Evolutionary conservation across 108 stramenopile species (phyloP), one percentile per base, ranked within the genome.

Genomic region (Pseudonitzschia multistriata): DNA sequence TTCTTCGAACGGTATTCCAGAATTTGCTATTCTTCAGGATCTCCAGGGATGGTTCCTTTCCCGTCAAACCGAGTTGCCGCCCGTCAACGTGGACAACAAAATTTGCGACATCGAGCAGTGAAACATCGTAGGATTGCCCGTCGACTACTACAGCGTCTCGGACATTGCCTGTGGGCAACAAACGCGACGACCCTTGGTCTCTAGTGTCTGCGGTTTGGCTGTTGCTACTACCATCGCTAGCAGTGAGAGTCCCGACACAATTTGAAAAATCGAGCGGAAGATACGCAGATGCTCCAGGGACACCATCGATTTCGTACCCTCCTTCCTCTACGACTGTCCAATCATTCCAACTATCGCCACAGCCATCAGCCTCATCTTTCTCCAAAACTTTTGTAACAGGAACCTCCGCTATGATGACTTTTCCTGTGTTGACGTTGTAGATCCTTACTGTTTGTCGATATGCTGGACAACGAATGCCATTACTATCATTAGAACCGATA

Each of bases 201-300:
- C n/a, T n/a, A n/a, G n/a, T n/a, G n/a, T n/a, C n/a, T n/a, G n/a
- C n/a, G n/a, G n/a, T n/a, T n/a, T n/a, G n/a, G n/a, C n/a, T n/a
- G 0, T n/a, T 22, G 22, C 8, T 19, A 53, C 24, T 53, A 53
- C 19, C 8, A 11, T 24, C 22, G 8, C 52, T 53, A 8, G 17
- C 22, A n/a, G n/a, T n/a, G 10, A 53, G 24, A 24, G 52, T 53
- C 52, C 52, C 52, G 22, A 53, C 52, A n/a, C 52, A 53, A 25
- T 53, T 53, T 53, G 52, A 53, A 53, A 53, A 53, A n/a, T 53
- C 52, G 24, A 53, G n/a, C 17, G 52, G 52, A 53, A 53, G 52
- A 53, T 53, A 0, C 22, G 52, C 52, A 53, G 52, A 53, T 25
- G 11, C 10, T 22, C 52, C 52, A 8, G 52, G 52, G 8, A 53